phyloP scores from a whole-genome alignment of 352 stramenopile species.

The Elongisporangium prolatum region DNA sequence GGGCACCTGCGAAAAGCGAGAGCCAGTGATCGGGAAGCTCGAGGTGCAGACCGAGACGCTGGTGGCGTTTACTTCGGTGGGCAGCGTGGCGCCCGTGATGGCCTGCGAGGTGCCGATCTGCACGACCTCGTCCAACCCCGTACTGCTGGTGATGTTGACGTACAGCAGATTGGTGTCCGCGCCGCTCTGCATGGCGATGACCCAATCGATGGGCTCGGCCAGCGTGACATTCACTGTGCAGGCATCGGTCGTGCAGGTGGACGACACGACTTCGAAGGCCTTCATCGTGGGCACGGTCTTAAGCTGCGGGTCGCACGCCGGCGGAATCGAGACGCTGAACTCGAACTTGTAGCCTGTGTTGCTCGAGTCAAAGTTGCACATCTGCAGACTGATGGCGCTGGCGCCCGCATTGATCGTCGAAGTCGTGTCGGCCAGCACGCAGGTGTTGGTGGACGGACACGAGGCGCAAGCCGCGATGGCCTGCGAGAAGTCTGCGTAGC shows the following conservation, averaged over 20 bases:
- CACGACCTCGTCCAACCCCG: slow-evolving; percentile 33
- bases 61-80: slow-evolving; percentile 3
- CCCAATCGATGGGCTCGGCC: slow-evolving; percentile 57
- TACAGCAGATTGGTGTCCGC: slow-evolving; percentile 37
- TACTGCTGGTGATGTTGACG: slow-evolving; percentile 33
- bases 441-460: slow-evolving; percentile 22
- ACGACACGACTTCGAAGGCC: slow-evolving; percentile 22
- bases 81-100: slow-evolving; percentile 28
- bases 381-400: slow-evolving; percentile 36
- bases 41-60: slow-evolving; percentile 49
- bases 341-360: slow-evolving; percentile 24
- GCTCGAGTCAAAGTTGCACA: slow-evolving; percentile 64
- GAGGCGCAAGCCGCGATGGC: not conserved
- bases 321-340: slow-evolving; percentile 40
- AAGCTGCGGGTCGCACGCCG: slow-evolving; percentile 38
- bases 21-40: slow-evolving; percentile 35
- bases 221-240: slow-evolving; percentile 57
- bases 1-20: slow-evolving; percentile 40
- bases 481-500: not conserved
- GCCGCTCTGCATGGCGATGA: slow-evolving; percentile 41
- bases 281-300: slow-evolving; percentile 32
- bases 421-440: slow-evolving; percentile 45
- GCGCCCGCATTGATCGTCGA: slow-evolving; percentile 29
- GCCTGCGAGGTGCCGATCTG: slow-evolving; percentile 37
- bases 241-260: slow-evolving; percentile 28